Evolutionary conservation across 2,329 filamentous ascomycete genomes (phyloP).

Genomic region (Amauroascus niger): DNA sequence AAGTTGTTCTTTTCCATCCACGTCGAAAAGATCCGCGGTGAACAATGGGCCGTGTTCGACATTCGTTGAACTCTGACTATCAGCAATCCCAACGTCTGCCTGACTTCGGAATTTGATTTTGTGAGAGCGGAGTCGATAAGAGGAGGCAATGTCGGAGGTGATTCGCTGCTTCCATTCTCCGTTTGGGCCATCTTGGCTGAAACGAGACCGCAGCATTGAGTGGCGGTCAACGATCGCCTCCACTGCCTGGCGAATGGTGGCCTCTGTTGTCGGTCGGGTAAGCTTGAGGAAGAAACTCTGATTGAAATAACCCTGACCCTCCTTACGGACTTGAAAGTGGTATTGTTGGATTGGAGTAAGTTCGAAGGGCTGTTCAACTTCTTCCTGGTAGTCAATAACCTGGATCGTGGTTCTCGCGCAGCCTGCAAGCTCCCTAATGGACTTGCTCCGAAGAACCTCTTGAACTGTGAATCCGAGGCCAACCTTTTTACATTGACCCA

Average conservation of each 20-base stretch:
- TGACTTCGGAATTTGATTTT: constrained; percentile 19
- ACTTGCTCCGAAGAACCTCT: constrained; percentile 41
- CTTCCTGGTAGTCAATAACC: constrained; percentile 23
- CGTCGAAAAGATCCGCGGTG: constrained; percentile 28
- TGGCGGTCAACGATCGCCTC: constrained; percentile 18
- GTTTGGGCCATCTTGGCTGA: constrained; percentile 23
- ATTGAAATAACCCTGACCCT: constrained; percentile 20
- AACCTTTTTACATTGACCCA: constrained; percentile 39
- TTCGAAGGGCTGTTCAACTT: constrained; percentile 17
- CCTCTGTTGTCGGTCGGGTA: not conserved
- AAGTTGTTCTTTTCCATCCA: constrained; percentile 20
- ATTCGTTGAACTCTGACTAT: constrained; percentile 27
- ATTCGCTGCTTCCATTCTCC: constrained; percentile 18
- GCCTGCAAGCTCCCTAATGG: constrained; percentile 32
- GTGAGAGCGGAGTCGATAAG: constrained; percentile 27
- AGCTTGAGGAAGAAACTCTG: constrained; percentile 21
- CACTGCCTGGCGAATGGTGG: constrained; percentile 13
- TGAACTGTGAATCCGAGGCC: constrained; percentile 41
- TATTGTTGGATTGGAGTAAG: constrained; percentile 23
- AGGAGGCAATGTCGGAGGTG: constrained; percentile 24
- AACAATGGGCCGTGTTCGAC: constrained; percentile 23
- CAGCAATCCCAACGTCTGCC: constrained; percentile 24
- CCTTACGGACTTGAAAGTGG: constrained; percentile 16
- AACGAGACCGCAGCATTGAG: constrained; percentile 22
- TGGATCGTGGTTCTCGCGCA: constrained; percentile 26